These are phyloP conservation scores for Cytospora chrysosperma DNA, from an alignment of 2,329 filamentous ascomycete genomes.

Conservation along the genomic window DNA sequence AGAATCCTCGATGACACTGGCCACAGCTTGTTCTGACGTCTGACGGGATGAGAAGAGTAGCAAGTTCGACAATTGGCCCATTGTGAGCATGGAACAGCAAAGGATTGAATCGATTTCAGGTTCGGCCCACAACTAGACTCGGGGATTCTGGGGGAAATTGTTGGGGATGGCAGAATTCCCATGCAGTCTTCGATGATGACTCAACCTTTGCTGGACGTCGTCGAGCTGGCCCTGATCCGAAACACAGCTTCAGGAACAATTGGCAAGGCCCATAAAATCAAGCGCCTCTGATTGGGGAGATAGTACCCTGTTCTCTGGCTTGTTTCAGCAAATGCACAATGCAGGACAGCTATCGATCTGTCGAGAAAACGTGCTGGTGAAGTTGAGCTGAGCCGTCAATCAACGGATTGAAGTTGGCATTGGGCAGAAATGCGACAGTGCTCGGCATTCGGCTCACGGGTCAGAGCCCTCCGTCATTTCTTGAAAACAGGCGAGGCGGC, in stretches of 20 bases:
- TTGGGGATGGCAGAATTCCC: not conserved
- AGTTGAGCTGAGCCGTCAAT: conserved; percentile 7
- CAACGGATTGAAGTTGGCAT: not conserved
- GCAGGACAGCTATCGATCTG: conserved; percentile 17
- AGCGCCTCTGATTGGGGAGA: not conserved
- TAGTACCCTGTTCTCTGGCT: not conserved
- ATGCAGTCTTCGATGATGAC: not conserved
- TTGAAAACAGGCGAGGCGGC: not conserved
- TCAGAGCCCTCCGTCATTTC: conserved; percentile 1
- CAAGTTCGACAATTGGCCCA: not conserved
- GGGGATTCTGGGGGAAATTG: not conserved
- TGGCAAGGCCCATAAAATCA: conserved; percentile 5
- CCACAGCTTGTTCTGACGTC: conserved; percentile 24
- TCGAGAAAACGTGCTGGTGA: conserved; percentile 20
- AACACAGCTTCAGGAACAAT: not conserved
- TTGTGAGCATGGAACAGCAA: not conserved
- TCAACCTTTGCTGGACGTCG: not conserved
- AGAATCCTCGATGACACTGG: conserved; percentile 17
- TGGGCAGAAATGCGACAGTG: conserved; percentile 6
- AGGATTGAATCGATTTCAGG: not conserved
- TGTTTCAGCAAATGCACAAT: conserved; percentile 18
- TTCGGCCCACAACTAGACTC: not conserved
- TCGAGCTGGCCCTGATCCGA: not conserved
- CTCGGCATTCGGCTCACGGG: conserved; percentile 5
- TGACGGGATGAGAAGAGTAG: not conserved